Base-by-base conservation (phyloP, 2,329 filamentous ascomycete species). In the Curvularia eragrostidis region DNA sequence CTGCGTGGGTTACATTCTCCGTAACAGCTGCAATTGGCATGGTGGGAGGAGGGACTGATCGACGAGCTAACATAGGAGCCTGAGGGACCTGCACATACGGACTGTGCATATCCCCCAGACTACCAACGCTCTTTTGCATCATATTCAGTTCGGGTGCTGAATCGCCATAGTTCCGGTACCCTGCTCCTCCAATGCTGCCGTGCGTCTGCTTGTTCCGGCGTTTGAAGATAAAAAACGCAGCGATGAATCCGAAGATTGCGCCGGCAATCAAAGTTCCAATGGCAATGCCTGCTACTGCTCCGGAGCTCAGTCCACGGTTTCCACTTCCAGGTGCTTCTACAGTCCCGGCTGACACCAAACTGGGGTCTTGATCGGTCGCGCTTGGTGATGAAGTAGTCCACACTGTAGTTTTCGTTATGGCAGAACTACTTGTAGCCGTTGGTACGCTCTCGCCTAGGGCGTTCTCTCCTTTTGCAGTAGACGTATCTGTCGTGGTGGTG, bases 141-240 rank as follows among this genome's bases (percentile, higher is more conserved):
- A 69, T 66, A 32, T 59, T 56, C 3, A 73, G 60, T 24, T 73
- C 68, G 0, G 71, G 71, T 1, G 61, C 64, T 2, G 69, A 67
- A 47, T 69, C 66, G 36, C 42, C 49, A 34, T 64, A 68, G 52
- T 55, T 62, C 21, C 58, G 59, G 24, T 64, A 66, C 30, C 51
- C 58, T 4, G 53, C 55, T 0, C 36, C 52, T 6, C 51, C 50
- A 8, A 50, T 46, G 23, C 63, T 60, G 15, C 46, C 36, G 30
- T 56, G 43, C 12, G 51, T 39, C 3, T 54, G 60, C 34, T 53
- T 62, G 32, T 61, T 60, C 10, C 67, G 64, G 24, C 66, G 65
- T 47, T 70, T 74, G 65, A 73, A 73, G 3, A 75, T 28, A 19
- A 75, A 50, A 52, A 72, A 71, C 1, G 72, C 67, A 18, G 58